These are phyloP conservation scores for Triglochin maritima DNA, from an alignment of 106 monocot species.

Conservation along the genomic window DNA sequence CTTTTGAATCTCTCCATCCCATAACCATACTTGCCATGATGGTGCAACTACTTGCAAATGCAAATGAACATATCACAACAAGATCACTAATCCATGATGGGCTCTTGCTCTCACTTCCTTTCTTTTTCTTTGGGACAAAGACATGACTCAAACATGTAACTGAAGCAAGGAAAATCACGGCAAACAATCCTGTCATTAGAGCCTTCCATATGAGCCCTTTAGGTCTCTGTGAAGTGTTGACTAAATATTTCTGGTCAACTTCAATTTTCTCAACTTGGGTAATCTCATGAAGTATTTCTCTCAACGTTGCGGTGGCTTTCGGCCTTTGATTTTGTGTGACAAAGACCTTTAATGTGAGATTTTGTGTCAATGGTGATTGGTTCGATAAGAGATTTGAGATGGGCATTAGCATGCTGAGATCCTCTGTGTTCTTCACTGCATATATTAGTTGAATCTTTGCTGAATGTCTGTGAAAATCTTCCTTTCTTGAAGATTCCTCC, in stretches of 20 bases:
- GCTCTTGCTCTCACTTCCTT: slow-evolving; percentile 12
- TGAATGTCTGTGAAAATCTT: background rate
- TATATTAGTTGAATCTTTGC: slow-evolving; percentile 43
- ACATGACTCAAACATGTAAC: slow-evolving; percentile 30
- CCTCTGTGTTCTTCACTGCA: slow-evolving; percentile 37
- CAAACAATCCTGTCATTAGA: slow-evolving; percentile 25
- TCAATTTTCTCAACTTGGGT: slow-evolving; percentile 17
- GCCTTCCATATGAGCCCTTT: slow-evolving; percentile 29
- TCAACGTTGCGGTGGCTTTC: slow-evolving; percentile 4
- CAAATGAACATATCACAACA: slow-evolving; percentile 33
- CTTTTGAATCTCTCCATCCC: slow-evolving; percentile 12
- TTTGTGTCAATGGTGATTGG: background rate
- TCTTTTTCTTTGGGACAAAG: slow-evolving; percentile 23
- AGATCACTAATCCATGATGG: slow-evolving; percentile 62
- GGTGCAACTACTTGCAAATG: slow-evolving; percentile 24
- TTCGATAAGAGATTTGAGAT: slow-evolving; percentile 27
- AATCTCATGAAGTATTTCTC: slow-evolving; percentile 20
- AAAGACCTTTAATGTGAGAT: slow-evolving; percentile 29
- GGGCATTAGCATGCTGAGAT: slow-evolving; percentile 53
- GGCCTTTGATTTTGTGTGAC: slow-evolving; percentile 51
- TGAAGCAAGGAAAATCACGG: slow-evolving; percentile 27
- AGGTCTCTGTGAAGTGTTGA: slow-evolving; percentile 1
- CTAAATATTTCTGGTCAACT: slow-evolving; percentile 1
- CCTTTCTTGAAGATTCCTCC: slow-evolving; percentile 36
- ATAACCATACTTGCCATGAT: slow-evolving; percentile 7